Evolutionary conservation across 2,329 filamentous ascomycete species (phyloP).

Genomic region (Pyricularia grisea): DNA sequence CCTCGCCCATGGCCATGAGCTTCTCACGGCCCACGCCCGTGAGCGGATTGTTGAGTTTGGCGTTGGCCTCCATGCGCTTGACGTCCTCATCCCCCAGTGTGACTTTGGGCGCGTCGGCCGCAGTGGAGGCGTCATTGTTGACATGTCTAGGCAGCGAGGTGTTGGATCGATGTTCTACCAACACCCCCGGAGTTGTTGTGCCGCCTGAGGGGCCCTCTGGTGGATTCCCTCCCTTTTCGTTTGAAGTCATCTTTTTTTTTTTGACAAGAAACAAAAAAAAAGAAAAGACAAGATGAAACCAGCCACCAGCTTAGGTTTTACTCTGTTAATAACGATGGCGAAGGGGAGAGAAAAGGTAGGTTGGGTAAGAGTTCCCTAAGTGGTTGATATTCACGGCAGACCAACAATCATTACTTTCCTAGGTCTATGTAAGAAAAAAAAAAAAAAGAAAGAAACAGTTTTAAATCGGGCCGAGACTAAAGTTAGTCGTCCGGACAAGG

Average conservation of each 20-base stretch:
- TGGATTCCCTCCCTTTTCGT: not conserved
- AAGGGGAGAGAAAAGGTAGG: not conserved
- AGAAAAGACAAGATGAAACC: not conserved
- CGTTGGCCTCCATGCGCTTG: constrained; percentile 23
- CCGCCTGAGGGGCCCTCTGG: not conserved
- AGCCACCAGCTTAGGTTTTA: not conserved
- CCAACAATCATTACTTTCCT: not conserved
- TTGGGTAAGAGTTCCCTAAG: not conserved
- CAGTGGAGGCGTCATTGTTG: not conserved
- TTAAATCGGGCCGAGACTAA: no score
- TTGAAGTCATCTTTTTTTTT: not conserved
- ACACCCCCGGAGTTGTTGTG: not conserved
- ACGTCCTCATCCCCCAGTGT: constrained; percentile 13
- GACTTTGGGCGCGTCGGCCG: not conserved
- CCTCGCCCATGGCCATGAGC: constrained; percentile 44
- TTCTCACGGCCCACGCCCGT: constrained; percentile 30
- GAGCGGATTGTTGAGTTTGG: constrained; percentile 31
- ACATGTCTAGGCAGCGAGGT: no score
- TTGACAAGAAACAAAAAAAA: no score
- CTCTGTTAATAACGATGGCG: not conserved
- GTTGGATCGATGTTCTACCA: constrained; percentile 2
- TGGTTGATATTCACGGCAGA: not conserved
- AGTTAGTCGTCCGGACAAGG: no score
- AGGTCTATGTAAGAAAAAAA: no score
- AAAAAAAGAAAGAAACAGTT: no score